phyloP scores from a whole-genome alignment of 2,329 filamentous ascomycete species.

The Sporothrix globosa region DNA sequence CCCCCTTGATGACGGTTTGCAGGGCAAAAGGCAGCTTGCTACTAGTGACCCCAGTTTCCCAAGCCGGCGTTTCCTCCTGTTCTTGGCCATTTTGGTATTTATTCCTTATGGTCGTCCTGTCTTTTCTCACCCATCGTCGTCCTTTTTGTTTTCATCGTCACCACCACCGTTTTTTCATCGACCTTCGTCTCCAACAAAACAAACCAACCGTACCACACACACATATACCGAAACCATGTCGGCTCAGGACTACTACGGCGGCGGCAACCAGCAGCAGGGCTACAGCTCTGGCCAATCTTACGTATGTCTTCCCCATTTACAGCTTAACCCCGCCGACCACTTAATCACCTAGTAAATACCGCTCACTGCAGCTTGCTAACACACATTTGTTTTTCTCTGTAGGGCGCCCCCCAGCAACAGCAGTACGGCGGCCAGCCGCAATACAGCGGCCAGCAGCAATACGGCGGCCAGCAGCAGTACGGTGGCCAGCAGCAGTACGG shows the following conservation, averaged over 20 bases:
- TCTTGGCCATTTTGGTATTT: constrained; percentile 15
- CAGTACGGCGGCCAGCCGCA: background rate
- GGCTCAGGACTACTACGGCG: constrained; percentile 38
- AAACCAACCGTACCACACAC: background rate
- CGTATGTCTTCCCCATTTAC: background rate
- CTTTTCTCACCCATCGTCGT: background rate
- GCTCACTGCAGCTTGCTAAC: background rate
- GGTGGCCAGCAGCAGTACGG: constrained; percentile 23
- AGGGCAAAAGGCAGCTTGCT: too few relatives aligned
- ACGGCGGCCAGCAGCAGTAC: background rate
- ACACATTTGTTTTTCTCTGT: background rate
- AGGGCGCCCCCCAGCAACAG: background rate
- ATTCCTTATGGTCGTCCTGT: constrained; percentile 15
- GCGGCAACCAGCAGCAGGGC: constrained; percentile 32
- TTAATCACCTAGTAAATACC: too few relatives aligned
- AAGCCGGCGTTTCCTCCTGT: background rate
- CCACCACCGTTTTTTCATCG: background rate
- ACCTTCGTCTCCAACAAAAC: background rate
- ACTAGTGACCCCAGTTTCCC: background rate
- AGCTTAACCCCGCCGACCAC: too few relatives aligned
- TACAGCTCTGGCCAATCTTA: constrained; percentile 33
- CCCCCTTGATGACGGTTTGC: background rate
- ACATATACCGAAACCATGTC: constrained; percentile 35
- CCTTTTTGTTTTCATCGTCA: background rate
- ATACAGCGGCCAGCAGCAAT: too few relatives aligned